Percentiles rank a stretch among this genome's conserved stretches.
phyloP scores from a whole-genome alignment of 129 eudicot genomes.

The Escallonia rubra region DNA sequence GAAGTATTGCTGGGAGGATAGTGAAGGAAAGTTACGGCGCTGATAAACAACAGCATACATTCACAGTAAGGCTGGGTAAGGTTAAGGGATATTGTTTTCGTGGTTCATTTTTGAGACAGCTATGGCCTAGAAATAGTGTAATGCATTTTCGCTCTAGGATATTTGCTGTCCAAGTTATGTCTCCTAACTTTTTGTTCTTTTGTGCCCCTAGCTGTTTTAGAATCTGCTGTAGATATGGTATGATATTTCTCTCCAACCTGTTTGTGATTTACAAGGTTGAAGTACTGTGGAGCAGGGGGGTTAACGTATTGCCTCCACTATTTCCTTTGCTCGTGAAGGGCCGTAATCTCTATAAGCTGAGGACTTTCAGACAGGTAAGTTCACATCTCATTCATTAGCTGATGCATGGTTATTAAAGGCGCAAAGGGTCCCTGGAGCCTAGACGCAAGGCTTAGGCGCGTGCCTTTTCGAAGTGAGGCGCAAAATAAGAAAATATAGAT shows the following conservation, averaged over 20 bases:
- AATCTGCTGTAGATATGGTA: background rate
- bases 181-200: background rate
- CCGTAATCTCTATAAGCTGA: conserved; percentile 64
- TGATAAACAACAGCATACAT: conserved; percentile 78
- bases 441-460: no score
- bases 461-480: no score
- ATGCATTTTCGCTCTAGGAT: no score
- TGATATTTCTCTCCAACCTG: background rate
- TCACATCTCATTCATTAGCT: no score
- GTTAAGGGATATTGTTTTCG: background rate
- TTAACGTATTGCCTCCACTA: conserved; percentile 46
- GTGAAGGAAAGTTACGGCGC: conserved; percentile 88
- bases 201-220: background rate
- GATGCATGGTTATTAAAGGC: no score
- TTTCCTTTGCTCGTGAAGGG: conserved; percentile 76
- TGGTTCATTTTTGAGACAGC: background rate
- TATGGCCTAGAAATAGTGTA: background rate
- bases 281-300: conserved; percentile 77
- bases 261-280: conserved; percentile 49
- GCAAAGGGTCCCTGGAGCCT: no score
- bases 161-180: background rate
- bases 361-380: conserved; percentile 76
- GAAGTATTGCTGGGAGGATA: conserved; percentile 76
- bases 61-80: conserved; percentile 49
- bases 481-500: no score